These are phyloP conservation scores for Nemania sp. DNA, from an alignment of 2,329 filamentous ascomycete genomes.

Conservation along the genomic window DNA sequence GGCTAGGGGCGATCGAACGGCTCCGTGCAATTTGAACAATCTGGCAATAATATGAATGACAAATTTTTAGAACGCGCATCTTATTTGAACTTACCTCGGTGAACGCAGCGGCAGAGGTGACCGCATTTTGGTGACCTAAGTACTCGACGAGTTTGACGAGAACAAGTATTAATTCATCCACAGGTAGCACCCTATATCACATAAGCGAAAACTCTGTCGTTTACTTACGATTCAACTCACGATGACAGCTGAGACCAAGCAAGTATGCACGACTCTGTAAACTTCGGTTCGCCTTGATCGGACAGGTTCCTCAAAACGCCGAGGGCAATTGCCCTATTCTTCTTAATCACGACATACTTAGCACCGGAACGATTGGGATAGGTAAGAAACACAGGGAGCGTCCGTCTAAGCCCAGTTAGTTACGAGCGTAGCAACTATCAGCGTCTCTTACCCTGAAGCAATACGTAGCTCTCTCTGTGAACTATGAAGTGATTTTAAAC, in stretches of 20 bases:
- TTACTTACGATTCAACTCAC: slow-evolving; percentile 54
- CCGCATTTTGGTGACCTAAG: slow-evolving; percentile 82
- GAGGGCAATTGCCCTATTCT: slow-evolving; percentile 77
- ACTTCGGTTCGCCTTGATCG: slow-evolving; percentile 72
- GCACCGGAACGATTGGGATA: slow-evolving; percentile 51
- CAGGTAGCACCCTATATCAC: slow-evolving; percentile 70
- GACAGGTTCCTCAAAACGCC: slow-evolving; percentile 79
- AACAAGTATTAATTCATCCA: slow-evolving; percentile 88
- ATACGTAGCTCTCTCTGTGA: slow-evolving; percentile 87
- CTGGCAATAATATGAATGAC: slow-evolving; percentile 41
- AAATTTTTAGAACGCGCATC: background rate
- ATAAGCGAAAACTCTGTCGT: slow-evolving; percentile 25
- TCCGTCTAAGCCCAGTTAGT: slow-evolving; percentile 60
- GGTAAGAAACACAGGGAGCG: slow-evolving; percentile 74
- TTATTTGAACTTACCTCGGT: slow-evolving; percentile 70
- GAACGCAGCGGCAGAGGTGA: slow-evolving; percentile 84
- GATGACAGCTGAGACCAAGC: slow-evolving; percentile 87
- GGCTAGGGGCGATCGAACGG: slow-evolving; percentile 70
- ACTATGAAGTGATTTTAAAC: slow-evolving; percentile 83
- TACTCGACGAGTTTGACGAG: slow-evolving; percentile 87
- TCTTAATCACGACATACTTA: slow-evolving; percentile 61
- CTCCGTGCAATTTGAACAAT: slow-evolving; percentile 78
- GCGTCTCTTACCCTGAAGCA: slow-evolving; percentile 73
- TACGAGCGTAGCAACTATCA: slow-evolving; percentile 30
- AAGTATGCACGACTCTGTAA: slow-evolving; percentile 87